phyloP scores from a whole-genome alignment of 1,139 yeast genomes.

The Zygosaccharomyces sapae region DNA sequence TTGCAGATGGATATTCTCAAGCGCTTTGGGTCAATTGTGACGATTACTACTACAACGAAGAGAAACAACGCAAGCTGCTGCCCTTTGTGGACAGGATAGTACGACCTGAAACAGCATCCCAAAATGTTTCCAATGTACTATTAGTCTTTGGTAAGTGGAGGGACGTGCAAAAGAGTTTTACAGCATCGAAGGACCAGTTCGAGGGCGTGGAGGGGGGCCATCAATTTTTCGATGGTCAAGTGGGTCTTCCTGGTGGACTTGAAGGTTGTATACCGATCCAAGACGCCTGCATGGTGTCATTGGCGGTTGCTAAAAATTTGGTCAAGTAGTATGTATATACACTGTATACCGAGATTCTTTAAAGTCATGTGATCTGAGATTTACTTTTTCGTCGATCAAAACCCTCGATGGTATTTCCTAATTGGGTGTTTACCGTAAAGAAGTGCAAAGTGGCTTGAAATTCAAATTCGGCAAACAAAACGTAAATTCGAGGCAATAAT shows the following conservation, averaged over 20 bases:
- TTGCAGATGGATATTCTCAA: constrained; percentile 65
- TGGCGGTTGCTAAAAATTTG: constrained; percentile 28
- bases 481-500: neutral
- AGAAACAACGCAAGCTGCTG: constrained; percentile 22
- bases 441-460: neutral
- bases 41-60: constrained; percentile 47
- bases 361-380: neutral
- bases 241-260: constrained; percentile 55
- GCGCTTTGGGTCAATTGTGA: constrained; percentile 65
- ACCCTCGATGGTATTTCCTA: neutral
- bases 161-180: constrained; percentile 52
- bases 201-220: constrained; percentile 52
- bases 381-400: neutral
- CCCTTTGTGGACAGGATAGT: constrained; percentile 23
- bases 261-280: constrained; percentile 44
- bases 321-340: neutral
- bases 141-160: constrained; percentile 62
- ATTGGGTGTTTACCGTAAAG: neutral
- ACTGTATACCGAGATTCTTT: neutral
- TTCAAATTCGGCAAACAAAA: neutral
- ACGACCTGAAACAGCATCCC: constrained; percentile 5
- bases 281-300: constrained; percentile 63
- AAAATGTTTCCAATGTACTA: constrained; percentile 39
- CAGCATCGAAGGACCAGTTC: constrained; percentile 44
- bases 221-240: constrained; percentile 65